A percentile compares a stretch with the other conserved stretches of the same genome.
Evolutionary conservation across 2,329 filamentous ascomycete genomes (phyloP).

Genomic region (Talaromyces sp.): DNA sequence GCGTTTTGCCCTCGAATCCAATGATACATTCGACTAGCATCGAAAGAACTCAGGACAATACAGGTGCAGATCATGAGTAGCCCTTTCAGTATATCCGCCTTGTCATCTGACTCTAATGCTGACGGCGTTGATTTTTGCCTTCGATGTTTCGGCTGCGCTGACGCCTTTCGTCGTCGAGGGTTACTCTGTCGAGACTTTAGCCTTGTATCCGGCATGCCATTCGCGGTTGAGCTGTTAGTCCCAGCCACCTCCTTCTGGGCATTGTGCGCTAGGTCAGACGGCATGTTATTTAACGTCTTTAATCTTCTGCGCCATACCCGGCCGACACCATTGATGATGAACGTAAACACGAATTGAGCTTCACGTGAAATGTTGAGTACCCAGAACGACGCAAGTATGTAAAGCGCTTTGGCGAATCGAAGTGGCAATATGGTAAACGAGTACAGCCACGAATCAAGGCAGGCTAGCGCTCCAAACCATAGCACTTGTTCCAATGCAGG

Average conservation of each 20-base stretch:
- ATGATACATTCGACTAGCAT: conserved; percentile 97
- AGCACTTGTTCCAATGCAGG: conserved; percentile 77
- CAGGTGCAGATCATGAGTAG: conserved; percentile 82
- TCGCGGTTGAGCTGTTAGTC: conserved; percentile 6
- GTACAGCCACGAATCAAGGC: conserved; percentile 92
- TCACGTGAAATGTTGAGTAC: conserved; percentile 66
- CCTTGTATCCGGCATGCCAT: conserved; percentile 22
- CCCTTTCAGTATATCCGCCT: conserved; percentile 90
- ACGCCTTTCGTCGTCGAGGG: conserved; percentile 25
- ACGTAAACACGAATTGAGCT: conserved; percentile 63
- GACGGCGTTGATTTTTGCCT: conserved; percentile 82
- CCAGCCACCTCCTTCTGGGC: not conserved
- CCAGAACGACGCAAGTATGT: conserved; percentile 76
- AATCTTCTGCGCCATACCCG: conserved; percentile 63
- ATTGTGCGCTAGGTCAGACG: not conserved
- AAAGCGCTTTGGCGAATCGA: conserved; percentile 74
- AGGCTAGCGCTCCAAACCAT: conserved; percentile 82
- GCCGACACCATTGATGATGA: conserved; percentile 73
- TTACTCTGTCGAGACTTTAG: conserved; percentile 17
- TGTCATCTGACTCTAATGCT: conserved; percentile 77
- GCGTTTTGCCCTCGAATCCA: conserved; percentile 93
- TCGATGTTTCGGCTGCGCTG: conserved; percentile 52
- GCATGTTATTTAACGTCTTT: not conserved
- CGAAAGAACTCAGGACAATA: conserved; percentile 77
- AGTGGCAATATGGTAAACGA: conserved; percentile 93